A percentile compares a stretch with the other conserved stretches of the same genome.
These are phyloP conservation scores for Fraxinus xanthoxyloides DNA, from an alignment of 305 asterid genomes.

Conservation along the genomic window DNA sequence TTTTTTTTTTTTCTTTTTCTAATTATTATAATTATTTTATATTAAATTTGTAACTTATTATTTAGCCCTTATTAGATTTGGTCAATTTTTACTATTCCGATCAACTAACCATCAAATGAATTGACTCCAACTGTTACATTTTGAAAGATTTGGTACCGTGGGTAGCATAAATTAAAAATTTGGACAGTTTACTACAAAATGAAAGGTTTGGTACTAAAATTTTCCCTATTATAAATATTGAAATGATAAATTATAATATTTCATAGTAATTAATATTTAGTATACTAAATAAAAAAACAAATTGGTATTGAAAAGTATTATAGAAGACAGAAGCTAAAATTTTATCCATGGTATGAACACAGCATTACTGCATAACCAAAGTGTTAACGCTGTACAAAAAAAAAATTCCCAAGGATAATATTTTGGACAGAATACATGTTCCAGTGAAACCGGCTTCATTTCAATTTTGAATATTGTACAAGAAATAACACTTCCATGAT, in stretches of 20 bases:
- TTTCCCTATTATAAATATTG: not conserved
- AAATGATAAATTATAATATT: not conserved
- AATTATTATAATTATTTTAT: too few relatives aligned
- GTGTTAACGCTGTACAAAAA: not conserved
- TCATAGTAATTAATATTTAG: not conserved
- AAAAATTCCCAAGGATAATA: not conserved
- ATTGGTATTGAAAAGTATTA: not conserved
- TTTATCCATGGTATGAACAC: not conserved
- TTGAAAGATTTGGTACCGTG: too few relatives aligned
- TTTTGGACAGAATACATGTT: not conserved
- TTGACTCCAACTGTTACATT: too few relatives aligned
- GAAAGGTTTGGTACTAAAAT: too few relatives aligned
- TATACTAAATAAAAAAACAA: not conserved
- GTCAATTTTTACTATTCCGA: too few relatives aligned
- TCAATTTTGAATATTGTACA: not conserved
- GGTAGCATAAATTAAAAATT: too few relatives aligned
- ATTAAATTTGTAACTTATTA: too few relatives aligned
- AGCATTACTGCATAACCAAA: not conserved
- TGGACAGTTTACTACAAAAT: too few relatives aligned
- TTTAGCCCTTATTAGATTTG: too few relatives aligned
- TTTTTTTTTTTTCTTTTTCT: too few relatives aligned
- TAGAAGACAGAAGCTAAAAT: not conserved
- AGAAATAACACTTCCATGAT: not conserved
- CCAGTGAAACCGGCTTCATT: not conserved
- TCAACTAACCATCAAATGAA: too few relatives aligned